These are phyloP conservation scores for Cicer bijugum DNA, from an alignment of 306 rosid species.

Conservation along the genomic window DNA sequence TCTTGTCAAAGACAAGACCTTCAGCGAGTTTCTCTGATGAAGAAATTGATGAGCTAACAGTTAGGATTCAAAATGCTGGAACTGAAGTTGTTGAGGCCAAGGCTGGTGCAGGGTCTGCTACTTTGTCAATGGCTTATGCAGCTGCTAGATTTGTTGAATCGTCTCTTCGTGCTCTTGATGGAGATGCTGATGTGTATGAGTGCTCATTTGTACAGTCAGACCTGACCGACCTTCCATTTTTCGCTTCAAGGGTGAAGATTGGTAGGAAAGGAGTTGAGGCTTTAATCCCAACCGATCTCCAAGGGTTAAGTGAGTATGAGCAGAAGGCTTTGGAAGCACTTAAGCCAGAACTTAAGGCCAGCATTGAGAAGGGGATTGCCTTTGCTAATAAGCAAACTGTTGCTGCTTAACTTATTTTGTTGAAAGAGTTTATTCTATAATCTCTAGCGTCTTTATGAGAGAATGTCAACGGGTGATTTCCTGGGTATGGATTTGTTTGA, in stretches of 20 bases:
- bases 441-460: constrained; percentile 42
- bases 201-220: constrained; percentile 83
- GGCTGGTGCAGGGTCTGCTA: constrained; percentile 98
- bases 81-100: constrained; percentile 99
- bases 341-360: constrained; percentile 86
- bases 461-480: constrained; percentile 26
- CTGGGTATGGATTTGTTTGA: constrained; percentile 38
- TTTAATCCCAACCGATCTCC: constrained; percentile 77
- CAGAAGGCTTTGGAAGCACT: constrained; percentile 91
- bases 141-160: constrained; percentile 98
- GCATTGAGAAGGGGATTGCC: constrained; percentile 93
- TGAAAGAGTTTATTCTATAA: constrained; percentile 33
- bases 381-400: constrained; percentile 81
- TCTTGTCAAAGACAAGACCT: constrained; percentile 85
- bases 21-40: constrained; percentile 71
- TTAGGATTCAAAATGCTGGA: constrained; percentile 93
- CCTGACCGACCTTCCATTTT: constrained; percentile 88
- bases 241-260: constrained; percentile 92
- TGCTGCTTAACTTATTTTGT: constrained; percentile 51
- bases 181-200: constrained; percentile 94
- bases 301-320: constrained; percentile 87
- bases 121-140: constrained; percentile 98
- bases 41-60: constrained; percentile 76
- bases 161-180: constrained; percentile 90
- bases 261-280: constrained; percentile 93